phyloP scores from a whole-genome alignment of 768 basidiomycete species.

The Cystoderma amianthinum region DNA sequence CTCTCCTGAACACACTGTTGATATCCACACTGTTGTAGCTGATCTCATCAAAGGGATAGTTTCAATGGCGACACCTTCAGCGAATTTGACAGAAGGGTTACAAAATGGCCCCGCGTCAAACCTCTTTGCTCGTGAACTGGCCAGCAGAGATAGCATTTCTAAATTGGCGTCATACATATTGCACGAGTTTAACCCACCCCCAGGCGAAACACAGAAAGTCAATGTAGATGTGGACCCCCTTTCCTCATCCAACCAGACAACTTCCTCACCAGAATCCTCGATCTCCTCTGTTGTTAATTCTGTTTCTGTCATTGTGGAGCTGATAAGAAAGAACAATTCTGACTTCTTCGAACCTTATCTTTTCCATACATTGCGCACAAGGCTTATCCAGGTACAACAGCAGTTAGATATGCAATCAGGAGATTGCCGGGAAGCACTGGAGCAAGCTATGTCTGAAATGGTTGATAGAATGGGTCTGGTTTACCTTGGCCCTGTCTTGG shows the following conservation, averaged over 20 bases:
- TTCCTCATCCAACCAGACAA: conserved; percentile 8
- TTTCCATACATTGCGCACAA: conserved; percentile 88
- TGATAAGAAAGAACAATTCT: conserved; percentile 96
- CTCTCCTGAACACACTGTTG: conserved; percentile 66
- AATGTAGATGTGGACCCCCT: background rate
- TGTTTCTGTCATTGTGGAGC: conserved; percentile 84
- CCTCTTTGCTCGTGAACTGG: conserved; percentile 84
- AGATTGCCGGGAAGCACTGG: conserved; percentile 59
- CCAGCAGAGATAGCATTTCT: conserved; percentile 60
- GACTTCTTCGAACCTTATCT: conserved; percentile 98
- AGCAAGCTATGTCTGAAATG: conserved; percentile 73
- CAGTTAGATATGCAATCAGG: conserved; percentile 44
- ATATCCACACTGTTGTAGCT: conserved; percentile 79
- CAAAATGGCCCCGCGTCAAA: conserved; percentile 76
- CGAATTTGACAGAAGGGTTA: conserved; percentile 64
- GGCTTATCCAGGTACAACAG: conserved; percentile 84
- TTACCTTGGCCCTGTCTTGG: conserved; percentile 78
- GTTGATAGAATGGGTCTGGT: conserved; percentile 86
- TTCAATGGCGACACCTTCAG: conserved; percentile 86
- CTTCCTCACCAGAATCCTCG: conserved; percentile 41
- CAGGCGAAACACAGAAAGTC: conserved; percentile 3
- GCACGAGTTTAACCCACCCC: conserved; percentile 41
- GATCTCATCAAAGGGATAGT: conserved; percentile 95
- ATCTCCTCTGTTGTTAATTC: conserved; percentile 82
- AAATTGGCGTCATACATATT: conserved; percentile 76